Evolutionary conservation across 202 grass and related monocot genomes (phyloP).

Genomic region (Bolboschoenoplectus hybrid): DNA sequence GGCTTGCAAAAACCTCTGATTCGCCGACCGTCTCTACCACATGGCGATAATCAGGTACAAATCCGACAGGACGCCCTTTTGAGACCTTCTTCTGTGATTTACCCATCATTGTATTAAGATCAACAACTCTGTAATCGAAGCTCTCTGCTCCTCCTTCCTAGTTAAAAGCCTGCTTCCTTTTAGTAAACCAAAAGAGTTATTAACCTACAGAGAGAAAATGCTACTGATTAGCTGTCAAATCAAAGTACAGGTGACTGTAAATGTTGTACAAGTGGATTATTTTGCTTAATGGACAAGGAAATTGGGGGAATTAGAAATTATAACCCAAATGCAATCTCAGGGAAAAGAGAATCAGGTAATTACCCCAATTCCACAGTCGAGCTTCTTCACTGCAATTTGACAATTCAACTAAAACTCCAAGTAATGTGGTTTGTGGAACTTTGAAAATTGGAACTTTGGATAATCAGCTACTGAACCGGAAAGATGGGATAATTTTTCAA

Average conservation of each 20-base stretch:
- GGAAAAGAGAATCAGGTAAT: neutral
- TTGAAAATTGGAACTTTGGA: neutral
- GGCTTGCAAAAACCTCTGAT: constrained; percentile 61
- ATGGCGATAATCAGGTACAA: constrained; percentile 80
- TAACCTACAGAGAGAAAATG: constrained; percentile 10
- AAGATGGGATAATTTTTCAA: neutral
- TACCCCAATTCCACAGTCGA: constrained; percentile 25
- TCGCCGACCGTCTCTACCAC: constrained; percentile 73
- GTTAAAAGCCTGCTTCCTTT: constrained; percentile 8
- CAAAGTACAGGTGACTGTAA: neutral
- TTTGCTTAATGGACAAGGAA: neutral
- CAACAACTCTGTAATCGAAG: neutral
- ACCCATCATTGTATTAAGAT: constrained; percentile 66
- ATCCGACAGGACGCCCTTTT: constrained; percentile 74
- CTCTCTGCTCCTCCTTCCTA: constrained; percentile 8
- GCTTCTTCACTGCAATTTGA: constrained; percentile 8
- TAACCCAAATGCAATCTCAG: neutral
- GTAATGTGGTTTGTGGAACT: neutral
- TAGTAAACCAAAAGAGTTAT: neutral
- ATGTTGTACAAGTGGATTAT: neutral
- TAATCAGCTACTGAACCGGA: neutral
- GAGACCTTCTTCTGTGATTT: constrained; percentile 92
- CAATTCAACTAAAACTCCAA: neutral
- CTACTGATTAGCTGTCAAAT: constrained; percentile 21
- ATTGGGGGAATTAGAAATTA: neutral